Evolutionary conservation across 192 early-diverging fungal genomes (phyloP).

Genomic region (Rhizophlyctis rosea): DNA sequence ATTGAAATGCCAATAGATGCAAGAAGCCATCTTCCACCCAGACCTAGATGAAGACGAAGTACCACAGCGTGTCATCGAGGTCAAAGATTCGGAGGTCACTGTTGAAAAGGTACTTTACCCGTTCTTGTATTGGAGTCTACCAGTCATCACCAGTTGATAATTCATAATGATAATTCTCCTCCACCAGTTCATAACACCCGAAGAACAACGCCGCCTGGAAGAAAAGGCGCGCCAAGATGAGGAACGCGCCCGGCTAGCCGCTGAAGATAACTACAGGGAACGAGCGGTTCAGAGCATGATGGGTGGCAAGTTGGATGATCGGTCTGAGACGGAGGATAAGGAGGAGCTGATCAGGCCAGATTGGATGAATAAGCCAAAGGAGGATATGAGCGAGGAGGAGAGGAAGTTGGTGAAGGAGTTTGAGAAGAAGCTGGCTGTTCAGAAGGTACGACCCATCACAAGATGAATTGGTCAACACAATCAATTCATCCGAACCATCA

Average conservation of each 20-base stretch:
- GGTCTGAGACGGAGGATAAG: slow-evolving; percentile 50
- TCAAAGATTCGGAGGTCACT: slow-evolving; percentile 51
- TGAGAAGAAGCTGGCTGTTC: slow-evolving; percentile 58
- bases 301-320: slow-evolving; percentile 55
- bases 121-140: background rate
- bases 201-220: slow-evolving; percentile 43
- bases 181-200: slow-evolving; percentile 48
- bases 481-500: slow-evolving; percentile 8
- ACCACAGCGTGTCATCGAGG: slow-evolving; percentile 50
- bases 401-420: slow-evolving; percentile 55
- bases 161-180: background rate
- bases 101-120: slow-evolving; percentile 43
- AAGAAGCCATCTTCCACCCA: slow-evolving; percentile 47
- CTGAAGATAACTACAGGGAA: slow-evolving; percentile 52
- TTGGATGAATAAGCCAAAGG: slow-evolving; percentile 59
- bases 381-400: slow-evolving; percentile 60
- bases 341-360: slow-evolving; percentile 48
- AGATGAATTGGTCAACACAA: slow-evolving; percentile 1
- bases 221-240: slow-evolving; percentile 41
- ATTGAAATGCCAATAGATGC: slow-evolving; percentile 32
- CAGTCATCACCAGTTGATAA: background rate
- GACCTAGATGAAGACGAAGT: slow-evolving; percentile 56
- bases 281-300: slow-evolving; percentile 59
- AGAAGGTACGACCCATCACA: slow-evolving; percentile 36
- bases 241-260: slow-evolving; percentile 37